Conservation (phyloP, 495 filamentous ascomycete genomes). For the Venustampulla echinocandica region DNA sequence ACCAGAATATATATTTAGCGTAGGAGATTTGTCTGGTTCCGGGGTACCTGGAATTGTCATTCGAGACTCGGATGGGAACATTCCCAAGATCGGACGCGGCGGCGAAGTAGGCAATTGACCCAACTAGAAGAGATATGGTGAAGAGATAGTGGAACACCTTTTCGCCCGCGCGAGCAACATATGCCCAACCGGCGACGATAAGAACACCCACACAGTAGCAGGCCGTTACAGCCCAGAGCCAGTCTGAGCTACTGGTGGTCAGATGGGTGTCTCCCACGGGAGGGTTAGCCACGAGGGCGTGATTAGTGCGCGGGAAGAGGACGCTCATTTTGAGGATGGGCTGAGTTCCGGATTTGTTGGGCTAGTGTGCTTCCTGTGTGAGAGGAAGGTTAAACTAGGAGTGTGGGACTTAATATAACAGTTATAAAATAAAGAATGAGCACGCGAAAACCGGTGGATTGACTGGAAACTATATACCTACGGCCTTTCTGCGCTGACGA, state of each 20-base stretch:
- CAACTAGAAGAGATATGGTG: slow-evolving; percentile 37
- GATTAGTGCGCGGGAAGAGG: slow-evolving; percentile 24
- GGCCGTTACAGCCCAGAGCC: slow-evolving; percentile 19
- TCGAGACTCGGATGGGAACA: slow-evolving; percentile 35
- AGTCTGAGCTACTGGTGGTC: slow-evolving; percentile 10
- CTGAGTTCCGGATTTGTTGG: too few species aligned
- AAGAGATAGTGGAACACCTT: slow-evolving; percentile 48
- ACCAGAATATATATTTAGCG: slow-evolving; percentile 60
- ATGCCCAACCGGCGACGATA: slow-evolving; percentile 21
- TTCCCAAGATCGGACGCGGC: slow-evolving; percentile 62
- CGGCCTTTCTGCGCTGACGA: too few species aligned
- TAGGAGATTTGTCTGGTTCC: slow-evolving; percentile 59
- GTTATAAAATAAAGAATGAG: too few species aligned
- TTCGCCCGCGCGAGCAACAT: slow-evolving; percentile 34
- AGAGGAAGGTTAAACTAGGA: too few species aligned
- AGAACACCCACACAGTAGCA: slow-evolving; percentile 33
- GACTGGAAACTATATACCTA: too few species aligned
- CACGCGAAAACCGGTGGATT: too few species aligned
- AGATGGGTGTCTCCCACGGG: slow-evolving; percentile 31
- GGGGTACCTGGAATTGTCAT: slow-evolving; percentile 7
- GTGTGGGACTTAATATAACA: too few species aligned
- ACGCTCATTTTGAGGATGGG: background rate
- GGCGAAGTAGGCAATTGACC: slow-evolving; percentile 56
- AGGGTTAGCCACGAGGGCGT: slow-evolving; percentile 36
- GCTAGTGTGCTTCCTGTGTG: too few species aligned